Percentiles rank a stretch among this genome's conserved stretches.
These are phyloP conservation scores for Pyrenophora tritici-repentis DNA, from an alignment of 2,329 filamentous ascomycete genomes.

Conservation along the genomic window DNA sequence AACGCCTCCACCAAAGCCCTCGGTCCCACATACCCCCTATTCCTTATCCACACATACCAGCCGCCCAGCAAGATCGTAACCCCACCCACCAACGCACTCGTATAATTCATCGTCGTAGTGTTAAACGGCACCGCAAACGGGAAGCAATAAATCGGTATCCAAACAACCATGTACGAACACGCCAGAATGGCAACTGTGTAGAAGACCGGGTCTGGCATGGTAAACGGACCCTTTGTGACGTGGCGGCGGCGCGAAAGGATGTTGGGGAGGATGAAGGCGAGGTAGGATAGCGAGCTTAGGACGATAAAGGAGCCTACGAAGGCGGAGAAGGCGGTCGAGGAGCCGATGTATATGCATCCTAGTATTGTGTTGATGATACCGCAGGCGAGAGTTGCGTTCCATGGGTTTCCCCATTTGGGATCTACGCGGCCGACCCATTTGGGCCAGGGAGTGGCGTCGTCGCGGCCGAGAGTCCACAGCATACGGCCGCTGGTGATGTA, in stretches of 20 bases:
- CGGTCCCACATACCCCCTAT: slow-evolving; percentile 48
- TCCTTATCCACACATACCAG: slow-evolving; percentile 50
- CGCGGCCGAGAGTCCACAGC: slow-evolving; percentile 65
- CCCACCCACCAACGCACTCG: slow-evolving; percentile 58
- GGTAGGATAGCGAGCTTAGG: slow-evolving; percentile 61
- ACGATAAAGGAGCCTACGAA: slow-evolving; percentile 66
- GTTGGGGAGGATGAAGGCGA: slow-evolving; percentile 64
- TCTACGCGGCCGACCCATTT: slow-evolving; percentile 55
- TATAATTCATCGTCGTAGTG: slow-evolving; percentile 60
- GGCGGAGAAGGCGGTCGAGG: slow-evolving; percentile 68
- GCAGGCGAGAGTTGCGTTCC: slow-evolving; percentile 61
- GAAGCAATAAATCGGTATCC: slow-evolving; percentile 68
- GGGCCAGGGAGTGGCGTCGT: slow-evolving; percentile 61
- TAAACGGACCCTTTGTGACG: slow-evolving; percentile 63
- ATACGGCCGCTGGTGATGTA: slow-evolving; percentile 67
- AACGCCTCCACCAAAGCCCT: slow-evolving; percentile 29
- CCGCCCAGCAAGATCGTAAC: slow-evolving; percentile 55
- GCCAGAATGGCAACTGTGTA: slow-evolving; percentile 59
- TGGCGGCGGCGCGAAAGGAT: slow-evolving; percentile 46
- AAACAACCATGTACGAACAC: slow-evolving; percentile 63
- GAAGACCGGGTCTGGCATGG: slow-evolving; percentile 49
- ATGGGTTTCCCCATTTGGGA: slow-evolving; percentile 55
- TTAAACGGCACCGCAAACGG: slow-evolving; percentile 54
- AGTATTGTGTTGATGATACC: slow-evolving; percentile 59
- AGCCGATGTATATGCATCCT: slow-evolving; percentile 69